phyloP scores from a whole-genome alignment of 805 yeast species.

The Scheffersomyces amazonensis region DNA sequence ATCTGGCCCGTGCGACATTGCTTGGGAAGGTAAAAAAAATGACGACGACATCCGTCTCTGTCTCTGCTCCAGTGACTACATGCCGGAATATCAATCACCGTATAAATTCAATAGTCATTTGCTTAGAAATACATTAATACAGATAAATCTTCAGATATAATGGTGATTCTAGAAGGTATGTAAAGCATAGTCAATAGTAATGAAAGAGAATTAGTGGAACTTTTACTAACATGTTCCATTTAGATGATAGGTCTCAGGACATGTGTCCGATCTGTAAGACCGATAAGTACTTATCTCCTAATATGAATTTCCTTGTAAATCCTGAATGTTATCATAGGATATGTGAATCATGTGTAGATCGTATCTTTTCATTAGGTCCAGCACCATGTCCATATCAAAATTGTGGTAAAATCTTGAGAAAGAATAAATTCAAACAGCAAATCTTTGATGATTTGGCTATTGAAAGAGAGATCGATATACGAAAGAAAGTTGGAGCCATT shows the following conservation, averaged over 20 bases:
- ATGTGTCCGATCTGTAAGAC: constrained; percentile 98
- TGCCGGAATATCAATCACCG: no score
- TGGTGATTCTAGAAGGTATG: constrained; percentile 1
- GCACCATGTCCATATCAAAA: constrained; percentile 94
- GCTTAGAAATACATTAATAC: background rate
- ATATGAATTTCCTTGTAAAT: constrained; percentile 86
- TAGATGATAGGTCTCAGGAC: constrained; percentile 58
- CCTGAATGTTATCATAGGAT: constrained; percentile 98
- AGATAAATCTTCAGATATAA: no score
- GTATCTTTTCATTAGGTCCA: constrained; percentile 92
- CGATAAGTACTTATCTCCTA: constrained; percentile 89
- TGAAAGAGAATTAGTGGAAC: background rate
- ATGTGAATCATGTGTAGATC: constrained; percentile 94
- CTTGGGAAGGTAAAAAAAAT: no score
- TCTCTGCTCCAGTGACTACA: no score
- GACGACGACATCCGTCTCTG: no score
- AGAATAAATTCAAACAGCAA: constrained; percentile 88
- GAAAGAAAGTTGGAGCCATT: constrained; percentile 71
- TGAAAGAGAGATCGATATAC: constrained; percentile 88
- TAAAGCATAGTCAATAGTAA: background rate
- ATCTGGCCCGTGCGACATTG: no score
- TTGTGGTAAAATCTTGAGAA: constrained; percentile 83
- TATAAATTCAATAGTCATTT: background rate
- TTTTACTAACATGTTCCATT: background rate
- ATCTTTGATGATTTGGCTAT: constrained; percentile 87